Evolutionary conservation across 2,329 filamentous ascomycete genomes (phyloP).

Genomic region (Penicillium sp.): DNA sequence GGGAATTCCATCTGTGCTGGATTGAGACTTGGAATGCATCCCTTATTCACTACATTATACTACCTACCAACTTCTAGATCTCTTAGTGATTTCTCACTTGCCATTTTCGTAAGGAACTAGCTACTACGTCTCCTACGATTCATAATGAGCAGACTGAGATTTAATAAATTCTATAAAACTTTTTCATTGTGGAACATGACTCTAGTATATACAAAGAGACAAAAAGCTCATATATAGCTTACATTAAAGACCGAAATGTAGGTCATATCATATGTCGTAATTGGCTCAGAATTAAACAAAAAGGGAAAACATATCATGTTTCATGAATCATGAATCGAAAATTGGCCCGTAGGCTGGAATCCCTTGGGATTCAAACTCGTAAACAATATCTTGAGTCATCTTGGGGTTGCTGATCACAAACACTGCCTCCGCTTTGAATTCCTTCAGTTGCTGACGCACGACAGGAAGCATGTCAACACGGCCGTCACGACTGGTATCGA

Average conservation of each 20-base stretch:
- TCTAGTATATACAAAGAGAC: neutral
- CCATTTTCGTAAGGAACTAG: no score
- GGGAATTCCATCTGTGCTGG: no score
- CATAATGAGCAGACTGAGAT: no score
- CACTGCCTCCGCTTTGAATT: slow-evolving; percentile 62
- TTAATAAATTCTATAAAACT: neutral
- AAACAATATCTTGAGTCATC: slow-evolving; percentile 68
- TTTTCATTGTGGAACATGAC: neutral
- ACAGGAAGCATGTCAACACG: slow-evolving; percentile 62
- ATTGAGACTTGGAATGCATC: no score
- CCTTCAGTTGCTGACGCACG: slow-evolving; percentile 51
- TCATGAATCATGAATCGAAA: slow-evolving; percentile 59
- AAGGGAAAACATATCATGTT: neutral
- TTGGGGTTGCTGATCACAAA: slow-evolving; percentile 70
- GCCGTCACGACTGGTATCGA: slow-evolving; percentile 62
- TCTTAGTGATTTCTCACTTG: no score
- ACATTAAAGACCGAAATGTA: neutral
- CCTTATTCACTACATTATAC: no score
- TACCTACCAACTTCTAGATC: no score
- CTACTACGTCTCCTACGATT: no score
- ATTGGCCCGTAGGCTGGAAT: slow-evolving; percentile 70
- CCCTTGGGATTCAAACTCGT: slow-evolving; percentile 64
- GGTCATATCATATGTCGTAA: neutral
- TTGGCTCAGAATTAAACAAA: neutral
- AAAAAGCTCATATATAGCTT: neutral